Base-by-base conservation (phyloP, 108 stramenopile genomes). In the Cyclotella choctawhatcheeana region DNA sequence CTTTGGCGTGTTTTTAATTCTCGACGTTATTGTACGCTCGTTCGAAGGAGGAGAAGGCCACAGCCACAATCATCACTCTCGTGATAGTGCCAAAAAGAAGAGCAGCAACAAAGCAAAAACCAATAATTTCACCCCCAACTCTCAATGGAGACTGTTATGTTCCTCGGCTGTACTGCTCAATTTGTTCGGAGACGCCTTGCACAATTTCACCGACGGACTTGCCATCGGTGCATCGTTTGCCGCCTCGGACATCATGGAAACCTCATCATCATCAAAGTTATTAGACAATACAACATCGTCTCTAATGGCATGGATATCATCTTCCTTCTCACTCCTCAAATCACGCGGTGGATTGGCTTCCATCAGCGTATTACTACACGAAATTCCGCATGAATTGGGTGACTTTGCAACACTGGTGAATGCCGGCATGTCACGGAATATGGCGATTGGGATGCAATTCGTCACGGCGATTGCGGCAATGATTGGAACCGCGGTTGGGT, bases 311-410 rank as follows among this genome's bases (percentile, higher is more conserved):
- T 44, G 47, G 59, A 14, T 68, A 25, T 30, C 66, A 30, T 70
- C 82, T 0, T 70, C 88, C 7, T 58, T 81, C 30, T 18, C 76
- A 2, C 69, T 90, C 34, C 29, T 89, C 55, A 74, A 76, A 67
- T 88, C 89, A 27, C 75, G 86, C 12, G 90, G 91, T 20, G 89
- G 89, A 8, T 65, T 92, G 27, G 90, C 92, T 30, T 83, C 92
- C 0, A 48, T 94, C 18, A 89, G 91, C 5, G 84, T 97, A n/a
- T 52, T 94, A 34, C 82, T 97, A 51, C 96, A 97, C 56, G 96
- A 97, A 79, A 83, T 97, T 45, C 96, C 96, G 20, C 96, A 97
- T 66, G 96, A 97, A 60, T 48, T 97, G 29, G 91, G 96, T 12
- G 93, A 96, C 71, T 97, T 88, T 74, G 85, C 88, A 21, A 88